phyloP scores from a whole-genome alignment of 2,329 filamentous ascomycete genomes.

The Clathrospora elynae region DNA sequence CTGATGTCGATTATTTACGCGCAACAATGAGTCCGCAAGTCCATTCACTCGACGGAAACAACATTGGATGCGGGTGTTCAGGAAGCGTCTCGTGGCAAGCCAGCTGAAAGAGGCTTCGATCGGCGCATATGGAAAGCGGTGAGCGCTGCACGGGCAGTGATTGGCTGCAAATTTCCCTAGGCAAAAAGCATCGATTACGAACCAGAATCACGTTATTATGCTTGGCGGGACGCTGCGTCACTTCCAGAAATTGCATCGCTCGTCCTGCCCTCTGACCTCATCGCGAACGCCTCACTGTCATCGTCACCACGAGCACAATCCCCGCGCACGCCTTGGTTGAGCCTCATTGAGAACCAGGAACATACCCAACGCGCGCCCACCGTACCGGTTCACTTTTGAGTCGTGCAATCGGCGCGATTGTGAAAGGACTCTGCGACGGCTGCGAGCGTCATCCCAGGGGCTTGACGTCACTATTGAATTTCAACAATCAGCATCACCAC shows the following conservation, averaged over 20 bases:
- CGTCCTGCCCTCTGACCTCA: constrained; percentile 45
- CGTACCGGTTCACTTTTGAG: constrained; percentile 6
- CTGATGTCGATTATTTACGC: no score
- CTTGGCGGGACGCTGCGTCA: constrained; percentile 39
- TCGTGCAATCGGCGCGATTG: constrained; percentile 16
- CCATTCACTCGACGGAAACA: no score
- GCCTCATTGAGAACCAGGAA: constrained; percentile 32
- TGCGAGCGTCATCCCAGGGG: constrained; percentile 29
- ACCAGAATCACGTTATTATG: constrained; percentile 35
- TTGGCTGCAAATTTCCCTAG: constrained; percentile 7
- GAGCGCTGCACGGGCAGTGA: constrained; percentile 8
- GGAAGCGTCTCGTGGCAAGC: constrained; percentile 26
- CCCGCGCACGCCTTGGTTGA: constrained; percentile 33
- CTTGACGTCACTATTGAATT: constrained; percentile 40
- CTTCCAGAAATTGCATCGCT: constrained; percentile 41
- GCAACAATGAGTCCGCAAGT: no score
- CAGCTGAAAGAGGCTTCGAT: constrained; percentile 31
- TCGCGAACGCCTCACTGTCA: constrained; percentile 45
- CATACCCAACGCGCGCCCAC: constrained; percentile 16
- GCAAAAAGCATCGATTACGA: constrained; percentile 20
- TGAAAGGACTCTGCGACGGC: constrained; percentile 19
- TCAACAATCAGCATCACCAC: constrained; percentile 25
- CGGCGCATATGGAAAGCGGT: constrained; percentile 18
- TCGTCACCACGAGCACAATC: constrained; percentile 38
- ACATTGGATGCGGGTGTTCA: no score